phyloP scores from a whole-genome alignment of 2,329 filamentous ascomycete species.

The Apiospora rasikravindrae region DNA sequence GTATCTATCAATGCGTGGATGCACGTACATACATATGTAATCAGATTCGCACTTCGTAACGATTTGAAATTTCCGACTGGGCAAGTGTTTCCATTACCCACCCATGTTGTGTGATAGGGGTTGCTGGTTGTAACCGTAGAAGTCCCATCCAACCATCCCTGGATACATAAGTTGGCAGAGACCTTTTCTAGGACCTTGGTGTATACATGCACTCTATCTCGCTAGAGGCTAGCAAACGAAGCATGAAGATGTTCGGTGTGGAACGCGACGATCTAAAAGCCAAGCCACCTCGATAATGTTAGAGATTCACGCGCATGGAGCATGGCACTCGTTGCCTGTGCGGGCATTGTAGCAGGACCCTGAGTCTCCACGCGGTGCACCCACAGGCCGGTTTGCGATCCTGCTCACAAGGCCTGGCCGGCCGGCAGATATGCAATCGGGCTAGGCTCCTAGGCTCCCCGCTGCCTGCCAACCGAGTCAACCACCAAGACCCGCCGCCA shows the following conservation, averaged over 20 bases:
- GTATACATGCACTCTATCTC: background rate
- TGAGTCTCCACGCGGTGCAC: conserved; percentile 5
- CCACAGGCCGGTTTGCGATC: conserved; percentile 16
- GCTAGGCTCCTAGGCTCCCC: background rate
- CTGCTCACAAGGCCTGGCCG: background rate
- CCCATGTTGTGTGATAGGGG: background rate
- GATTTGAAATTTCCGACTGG: background rate
- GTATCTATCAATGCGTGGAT: background rate
- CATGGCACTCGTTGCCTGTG: background rate
- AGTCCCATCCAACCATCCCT: background rate
- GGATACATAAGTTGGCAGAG: background rate
- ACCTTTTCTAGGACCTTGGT: background rate
- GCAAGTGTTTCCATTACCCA: background rate
- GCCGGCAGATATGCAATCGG: background rate
- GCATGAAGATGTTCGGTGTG: background rate
- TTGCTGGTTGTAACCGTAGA: background rate
- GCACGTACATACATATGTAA: background rate
- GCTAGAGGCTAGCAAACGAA: background rate
- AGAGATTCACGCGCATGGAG: conserved; percentile 1
- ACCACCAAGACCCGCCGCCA: background rate
- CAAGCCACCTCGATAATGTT: conserved; percentile 1
- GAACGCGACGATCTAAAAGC: conserved; percentile 6
- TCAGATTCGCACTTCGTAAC: background rate
- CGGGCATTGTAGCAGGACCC: conserved; percentile 14
- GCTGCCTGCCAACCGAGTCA: background rate